Conservation (phyloP, 768 basidiomycete genomes). For the Xerocomellus intermedius region DNA sequence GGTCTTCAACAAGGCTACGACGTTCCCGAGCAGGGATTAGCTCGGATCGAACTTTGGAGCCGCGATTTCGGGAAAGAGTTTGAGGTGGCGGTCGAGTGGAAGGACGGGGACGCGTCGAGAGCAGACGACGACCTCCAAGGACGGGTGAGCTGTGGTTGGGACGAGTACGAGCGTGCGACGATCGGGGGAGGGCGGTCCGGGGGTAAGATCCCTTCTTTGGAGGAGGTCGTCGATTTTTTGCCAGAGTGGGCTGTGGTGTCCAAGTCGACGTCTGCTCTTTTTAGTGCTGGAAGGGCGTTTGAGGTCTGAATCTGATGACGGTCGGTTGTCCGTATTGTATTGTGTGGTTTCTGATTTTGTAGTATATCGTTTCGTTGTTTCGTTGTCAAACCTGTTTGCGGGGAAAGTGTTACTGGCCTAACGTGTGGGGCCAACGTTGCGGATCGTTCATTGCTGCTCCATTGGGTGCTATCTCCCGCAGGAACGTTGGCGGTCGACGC, state of each 20-base stretch:
- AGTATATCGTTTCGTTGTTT: neutral
- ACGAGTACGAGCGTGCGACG: conserved; percentile 61
- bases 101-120: conserved; percentile 14
- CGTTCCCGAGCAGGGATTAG: conserved; percentile 35
- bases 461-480: too few species aligned
- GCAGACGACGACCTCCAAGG: conserved; percentile 33
- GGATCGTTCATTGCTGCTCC: too few species aligned
- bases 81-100: conserved; percentile 53
- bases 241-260: conserved; percentile 68
- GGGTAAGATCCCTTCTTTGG: conserved; percentile 63
- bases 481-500: too few species aligned
- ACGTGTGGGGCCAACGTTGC: too few species aligned
- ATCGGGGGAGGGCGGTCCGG: conserved; percentile 41
- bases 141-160: conserved; percentile 61
- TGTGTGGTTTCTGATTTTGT: neutral
- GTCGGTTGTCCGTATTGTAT: neutral
- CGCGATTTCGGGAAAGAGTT: conserved; percentile 56
- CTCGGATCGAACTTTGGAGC: conserved; percentile 55
- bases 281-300: conserved; percentile 43
- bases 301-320: conserved; percentile 24
- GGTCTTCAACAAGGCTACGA: conserved; percentile 44
- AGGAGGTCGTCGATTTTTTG: conserved; percentile 62
- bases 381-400: neutral
- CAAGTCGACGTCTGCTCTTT: conserved; percentile 55
- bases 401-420: too few species aligned